Conservation (phyloP, 768 basidiomycete genomes). For the Amanita inopinata region DNA sequence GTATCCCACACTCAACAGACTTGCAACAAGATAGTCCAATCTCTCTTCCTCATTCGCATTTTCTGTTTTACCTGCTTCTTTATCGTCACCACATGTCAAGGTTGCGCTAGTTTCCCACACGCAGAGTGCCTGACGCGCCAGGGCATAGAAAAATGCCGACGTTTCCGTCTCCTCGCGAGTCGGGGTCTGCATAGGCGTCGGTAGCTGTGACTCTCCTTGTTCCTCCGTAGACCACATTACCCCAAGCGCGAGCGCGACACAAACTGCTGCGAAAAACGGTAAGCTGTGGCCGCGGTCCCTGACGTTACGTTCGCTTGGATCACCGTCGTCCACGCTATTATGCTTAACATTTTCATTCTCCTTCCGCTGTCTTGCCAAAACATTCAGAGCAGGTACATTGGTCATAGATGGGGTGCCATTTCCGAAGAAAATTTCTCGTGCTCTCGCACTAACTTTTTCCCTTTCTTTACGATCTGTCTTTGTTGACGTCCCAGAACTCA, state of each 20-base stretch:
- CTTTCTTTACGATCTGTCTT: slow-evolving; percentile 14
- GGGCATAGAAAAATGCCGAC: slow-evolving; percentile 16
- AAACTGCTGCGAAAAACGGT: slow-evolving; percentile 49
- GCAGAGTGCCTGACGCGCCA: slow-evolving; percentile 28
- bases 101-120: slow-evolving; percentile 26
- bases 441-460: slow-evolving; percentile 13
- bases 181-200: neutral
- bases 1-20: slow-evolving; percentile 41
- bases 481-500: neutral
- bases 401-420: neutral
- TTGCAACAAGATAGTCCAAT: slow-evolving; percentile 50
- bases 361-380: neutral
- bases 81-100: slow-evolving; percentile 4
- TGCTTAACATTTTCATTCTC: neutral
- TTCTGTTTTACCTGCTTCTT: slow-evolving; percentile 6
- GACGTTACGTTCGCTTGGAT: neutral
- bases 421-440: slow-evolving; percentile 8
- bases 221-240: slow-evolving; percentile 18
- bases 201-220: slow-evolving; percentile 1
- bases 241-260: slow-evolving; percentile 53
- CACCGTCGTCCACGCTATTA: neutral
- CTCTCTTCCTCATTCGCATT: slow-evolving; percentile 18
- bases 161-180: neutral
- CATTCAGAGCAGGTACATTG: neutral
- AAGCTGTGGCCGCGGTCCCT: slow-evolving; percentile 14